These are phyloP conservation scores for Phlyctochytrium bullatum DNA, from an alignment of 192 early-diverging fungal species.

Conservation along the genomic window DNA sequence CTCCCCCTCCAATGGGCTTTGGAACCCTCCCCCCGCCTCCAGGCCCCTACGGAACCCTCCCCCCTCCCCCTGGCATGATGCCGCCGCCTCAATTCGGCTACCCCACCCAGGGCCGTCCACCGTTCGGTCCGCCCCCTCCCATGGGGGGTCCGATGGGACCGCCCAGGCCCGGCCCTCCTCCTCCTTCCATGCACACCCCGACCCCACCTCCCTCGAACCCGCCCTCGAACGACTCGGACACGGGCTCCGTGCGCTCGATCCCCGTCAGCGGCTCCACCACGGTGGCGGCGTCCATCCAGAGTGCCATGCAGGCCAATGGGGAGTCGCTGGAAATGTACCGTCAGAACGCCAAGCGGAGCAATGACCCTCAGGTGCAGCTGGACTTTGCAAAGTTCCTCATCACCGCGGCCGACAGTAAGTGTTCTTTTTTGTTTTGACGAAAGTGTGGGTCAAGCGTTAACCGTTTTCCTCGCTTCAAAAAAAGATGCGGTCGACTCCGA, in stretches of 20 bases:
- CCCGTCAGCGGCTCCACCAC: slow-evolving; percentile 6
- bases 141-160: neutral
- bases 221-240: slow-evolving; percentile 17
- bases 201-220: neutral
- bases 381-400: slow-evolving; percentile 88
- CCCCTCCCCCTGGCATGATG: neutral
- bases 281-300: slow-evolving; percentile 2
- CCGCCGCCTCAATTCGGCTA: neutral
- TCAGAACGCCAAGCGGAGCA: slow-evolving; percentile 39
- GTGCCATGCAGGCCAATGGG: slow-evolving; percentile 12
- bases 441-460: neutral
- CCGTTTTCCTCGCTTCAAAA: slow-evolving; percentile 1
- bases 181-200: neutral
- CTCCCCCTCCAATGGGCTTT: slow-evolving; percentile 6
- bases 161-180: neutral
- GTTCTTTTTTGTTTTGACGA: slow-evolving; percentile 1
- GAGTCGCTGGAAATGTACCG: slow-evolving; percentile 37
- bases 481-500: slow-evolving; percentile 27
- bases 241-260: slow-evolving; percentile 16
- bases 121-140: neutral
- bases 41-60: neutral
- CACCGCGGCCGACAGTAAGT: slow-evolving; percentile 62
- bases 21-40: neutral
- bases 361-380: slow-evolving; percentile 73
- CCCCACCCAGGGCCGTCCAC: no score